phyloP scores from a whole-genome alignment of 768 basidiomycete genomes.

The Termitomyces sp. region DNA sequence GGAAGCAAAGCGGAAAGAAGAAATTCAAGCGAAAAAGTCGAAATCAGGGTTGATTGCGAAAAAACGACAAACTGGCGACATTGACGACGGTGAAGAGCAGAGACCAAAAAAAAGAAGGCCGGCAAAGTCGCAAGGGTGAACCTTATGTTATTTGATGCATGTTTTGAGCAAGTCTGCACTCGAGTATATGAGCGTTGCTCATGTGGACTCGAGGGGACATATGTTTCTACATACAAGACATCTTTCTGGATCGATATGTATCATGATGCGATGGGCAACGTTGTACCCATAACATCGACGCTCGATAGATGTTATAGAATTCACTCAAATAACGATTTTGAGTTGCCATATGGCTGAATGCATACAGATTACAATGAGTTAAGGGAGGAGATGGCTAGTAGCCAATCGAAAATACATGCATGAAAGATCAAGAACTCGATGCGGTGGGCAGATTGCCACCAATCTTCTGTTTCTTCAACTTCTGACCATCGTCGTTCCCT shows the following conservation, averaged over 20 bases:
- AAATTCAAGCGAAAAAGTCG: not conserved
- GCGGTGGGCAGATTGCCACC: not conserved
- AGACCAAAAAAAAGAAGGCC: constrained; percentile 31
- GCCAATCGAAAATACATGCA: not conserved
- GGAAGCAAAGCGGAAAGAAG: constrained; percentile 14
- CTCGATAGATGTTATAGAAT: not conserved
- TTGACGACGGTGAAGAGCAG: constrained; percentile 19
- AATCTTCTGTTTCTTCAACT: constrained; percentile 30
- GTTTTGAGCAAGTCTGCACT: not conserved
- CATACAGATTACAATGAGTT: not conserved
- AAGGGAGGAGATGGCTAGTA: not conserved
- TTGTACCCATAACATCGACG: no score
- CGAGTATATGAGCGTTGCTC: not conserved
- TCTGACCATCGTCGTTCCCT: constrained; percentile 23
- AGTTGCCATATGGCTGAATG: not conserved
- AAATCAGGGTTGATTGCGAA: constrained; percentile 4
- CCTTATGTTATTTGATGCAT: not conserved
- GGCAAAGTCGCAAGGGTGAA: not conserved
- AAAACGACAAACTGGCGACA: constrained; percentile 17
- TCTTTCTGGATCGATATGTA: not conserved
- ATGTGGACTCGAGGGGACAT: not conserved
- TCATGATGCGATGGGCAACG: no score
- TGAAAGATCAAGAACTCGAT: not conserved
- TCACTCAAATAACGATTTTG: not conserved
- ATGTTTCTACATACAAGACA: not conserved